Evolutionary conservation across 2,329 filamentous ascomycete genomes (phyloP).

Genomic region (Xylariaceae sp.): DNA sequence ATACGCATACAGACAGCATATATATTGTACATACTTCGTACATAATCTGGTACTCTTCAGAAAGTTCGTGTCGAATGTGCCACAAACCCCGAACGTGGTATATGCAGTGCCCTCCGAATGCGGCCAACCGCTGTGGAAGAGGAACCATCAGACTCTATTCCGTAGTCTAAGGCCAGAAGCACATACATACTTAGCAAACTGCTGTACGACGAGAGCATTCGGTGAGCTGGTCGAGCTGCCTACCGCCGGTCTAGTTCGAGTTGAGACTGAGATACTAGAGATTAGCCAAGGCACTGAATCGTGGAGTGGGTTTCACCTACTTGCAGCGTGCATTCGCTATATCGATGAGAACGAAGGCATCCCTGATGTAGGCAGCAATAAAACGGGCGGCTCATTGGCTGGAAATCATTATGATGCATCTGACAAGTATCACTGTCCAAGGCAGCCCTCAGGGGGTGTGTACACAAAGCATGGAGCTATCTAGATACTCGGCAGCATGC

Average conservation of each 20-base stretch:
- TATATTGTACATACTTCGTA: not conserved
- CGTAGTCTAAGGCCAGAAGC: not conserved
- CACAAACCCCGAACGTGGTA: slow-evolving; percentile 7
- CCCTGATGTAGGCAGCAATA: not conserved
- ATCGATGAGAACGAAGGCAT: not conserved
- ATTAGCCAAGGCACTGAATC: too few relatives aligned
- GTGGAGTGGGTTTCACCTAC: not conserved
- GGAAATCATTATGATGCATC: not conserved
- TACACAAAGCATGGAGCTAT: not conserved
- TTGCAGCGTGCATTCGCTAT: not conserved
- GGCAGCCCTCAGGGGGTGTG: not conserved
- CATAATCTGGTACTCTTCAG: not conserved
- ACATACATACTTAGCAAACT: not conserved
- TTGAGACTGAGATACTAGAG: too few relatives aligned
- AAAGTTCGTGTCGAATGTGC: slow-evolving; percentile 13
- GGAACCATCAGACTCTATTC: slow-evolving; percentile 3
- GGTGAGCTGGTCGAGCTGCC: too few relatives aligned
- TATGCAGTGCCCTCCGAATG: slow-evolving; percentile 13
- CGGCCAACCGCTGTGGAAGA: slow-evolving; percentile 12
- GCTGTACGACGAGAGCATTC: not conserved
- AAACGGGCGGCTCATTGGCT: not conserved
- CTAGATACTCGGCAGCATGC: slow-evolving; percentile 5
- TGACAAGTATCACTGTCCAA: not conserved
- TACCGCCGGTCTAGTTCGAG: too few relatives aligned
- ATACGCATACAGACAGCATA: not conserved